A percentile compares a stretch with the other conserved stretches of the same genome.
phyloP scores from a whole-genome alignment of 2,329 filamentous ascomycete genomes.

The Colletotrichum abscissum region DNA sequence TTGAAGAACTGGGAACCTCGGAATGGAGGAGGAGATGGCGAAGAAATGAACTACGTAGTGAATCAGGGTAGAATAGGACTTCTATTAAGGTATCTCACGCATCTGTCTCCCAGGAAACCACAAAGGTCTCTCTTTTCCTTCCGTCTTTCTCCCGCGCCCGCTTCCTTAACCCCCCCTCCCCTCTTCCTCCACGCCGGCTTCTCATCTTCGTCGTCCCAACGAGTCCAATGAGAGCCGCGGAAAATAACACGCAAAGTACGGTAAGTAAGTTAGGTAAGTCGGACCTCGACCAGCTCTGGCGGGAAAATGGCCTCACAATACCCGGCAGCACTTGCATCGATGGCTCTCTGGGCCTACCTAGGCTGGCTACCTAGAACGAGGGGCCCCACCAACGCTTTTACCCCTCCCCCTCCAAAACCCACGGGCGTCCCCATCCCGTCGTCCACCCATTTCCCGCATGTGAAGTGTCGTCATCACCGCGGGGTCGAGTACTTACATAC shows the following conservation, averaged over 20 bases:
- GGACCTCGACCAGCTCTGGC: neutral
- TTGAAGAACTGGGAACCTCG: neutral
- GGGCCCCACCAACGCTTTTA: neutral
- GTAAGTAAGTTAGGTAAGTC: too few relatives aligned
- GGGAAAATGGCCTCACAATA: neutral
- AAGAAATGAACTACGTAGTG: neutral
- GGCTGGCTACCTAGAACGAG: neutral
- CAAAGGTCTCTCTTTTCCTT: neutral
- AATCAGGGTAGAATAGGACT: neutral
- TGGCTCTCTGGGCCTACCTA: neutral
- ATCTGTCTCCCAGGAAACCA: neutral
- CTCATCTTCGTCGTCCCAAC: slow-evolving; percentile 1
- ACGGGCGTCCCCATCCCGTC: neutral
- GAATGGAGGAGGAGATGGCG: neutral
- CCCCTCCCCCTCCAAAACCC: slow-evolving; percentile 31
- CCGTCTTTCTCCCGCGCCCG: neutral
- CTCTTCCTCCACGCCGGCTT: neutral
- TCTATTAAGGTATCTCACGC: too few relatives aligned
- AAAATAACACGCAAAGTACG: neutral
- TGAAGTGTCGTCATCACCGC: slow-evolving; percentile 32
- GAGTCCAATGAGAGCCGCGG: slow-evolving; percentile 1
- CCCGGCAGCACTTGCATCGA: neutral
- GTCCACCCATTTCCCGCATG: slow-evolving; percentile 14
- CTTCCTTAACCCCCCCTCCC: neutral
- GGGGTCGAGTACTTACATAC: neutral